Base-by-base conservation (phyloP, 768 basidiomycete genomes). In the Russula brevipes region DNA sequence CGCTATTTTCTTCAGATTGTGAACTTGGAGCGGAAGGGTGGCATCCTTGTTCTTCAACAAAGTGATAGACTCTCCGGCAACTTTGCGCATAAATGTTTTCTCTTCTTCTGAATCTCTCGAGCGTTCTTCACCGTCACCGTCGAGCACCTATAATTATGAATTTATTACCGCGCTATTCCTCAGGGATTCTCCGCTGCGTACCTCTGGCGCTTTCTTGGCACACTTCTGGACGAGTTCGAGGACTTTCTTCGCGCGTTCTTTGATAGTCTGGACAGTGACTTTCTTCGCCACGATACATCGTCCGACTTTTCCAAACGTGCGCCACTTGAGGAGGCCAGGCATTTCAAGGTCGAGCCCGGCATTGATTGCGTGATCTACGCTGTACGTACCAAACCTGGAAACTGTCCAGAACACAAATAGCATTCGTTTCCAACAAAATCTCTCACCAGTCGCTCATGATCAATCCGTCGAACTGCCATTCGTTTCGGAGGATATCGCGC, bases 401-500 rank as follows among this genome's bases (percentile, higher is more conserved):
- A 41, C n/a, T 14, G 19, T 51, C 31, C 30, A 50, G 24, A 52
- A 14, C 30, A 17, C 19, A 38, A 56, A 59, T 14, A 30, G 14
- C 2, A 4, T 10, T 41, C 38, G 11, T 10, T 12, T 45, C 50
- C 16, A 12, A 11, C 19, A 3, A 6, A 44, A 52, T 36, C 19
- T 60, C 71, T 30, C 72, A 88, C 90, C 91, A 94, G 71, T 92
- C 91, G 62, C 87, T 88, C 88, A 92, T 91, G 61, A 88, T 77
- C 76, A 84, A 87, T 45, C 59, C 86, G n/a, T 85, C 76, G 67
- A 81, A 88, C 45, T 82, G 80, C 89, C 90, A 91, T 70, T 91
- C 90, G 16, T 81, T 80, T 60, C 59, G 42, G 50, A 60, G 59
- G 35, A 60, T 60, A 17, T 86, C 79, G 19, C 77, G 76, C 16